Evolutionary conservation across 129 eudicot genomes (phyloP).

Genomic region (Lactuca saligna): DNA sequence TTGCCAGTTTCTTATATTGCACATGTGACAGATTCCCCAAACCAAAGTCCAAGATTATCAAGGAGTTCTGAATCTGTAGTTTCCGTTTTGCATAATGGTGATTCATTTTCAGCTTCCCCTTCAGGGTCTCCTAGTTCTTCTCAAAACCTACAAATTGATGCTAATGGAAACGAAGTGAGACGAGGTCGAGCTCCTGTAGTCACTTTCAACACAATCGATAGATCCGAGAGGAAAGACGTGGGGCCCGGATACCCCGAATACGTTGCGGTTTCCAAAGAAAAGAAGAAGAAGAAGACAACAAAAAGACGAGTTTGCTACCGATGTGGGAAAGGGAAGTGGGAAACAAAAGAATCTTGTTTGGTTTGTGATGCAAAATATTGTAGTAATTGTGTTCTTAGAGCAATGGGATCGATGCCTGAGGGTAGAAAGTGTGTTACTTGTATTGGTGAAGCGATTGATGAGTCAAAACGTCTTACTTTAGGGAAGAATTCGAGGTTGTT

Average conservation of each 20-base stretch:
- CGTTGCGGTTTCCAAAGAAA: slow-evolving; percentile 71
- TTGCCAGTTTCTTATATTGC: slow-evolving; percentile 66
- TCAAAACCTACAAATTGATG: slow-evolving; percentile 39
- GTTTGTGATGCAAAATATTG: slow-evolving; percentile 96
- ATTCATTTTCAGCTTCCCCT: slow-evolving; percentile 72
- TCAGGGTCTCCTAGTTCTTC: slow-evolving; percentile 73
- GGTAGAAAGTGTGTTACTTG: slow-evolving; percentile 98
- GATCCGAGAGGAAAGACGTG: slow-evolving; percentile 56
- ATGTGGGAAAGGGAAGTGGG: slow-evolving; percentile 99
- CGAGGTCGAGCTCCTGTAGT: slow-evolving; percentile 76
- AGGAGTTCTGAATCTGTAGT: slow-evolving; percentile 86
- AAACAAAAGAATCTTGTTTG: slow-evolving; percentile 78
- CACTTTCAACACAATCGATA: slow-evolving; percentile 68
- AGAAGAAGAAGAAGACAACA: slow-evolving; percentile 52
- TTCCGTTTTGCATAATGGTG: slow-evolving; percentile 74
- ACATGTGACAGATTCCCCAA: slow-evolving; percentile 40
- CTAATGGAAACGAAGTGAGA: slow-evolving; percentile 51
- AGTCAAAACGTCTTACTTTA: slow-evolving; percentile 64
- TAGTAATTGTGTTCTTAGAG: slow-evolving; percentile 92
- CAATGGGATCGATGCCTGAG: slow-evolving; percentile 99
- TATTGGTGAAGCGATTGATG: slow-evolving; percentile 92
- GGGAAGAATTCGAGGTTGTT: slow-evolving; percentile 87
- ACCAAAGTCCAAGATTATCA: slow-evolving; percentile 70
- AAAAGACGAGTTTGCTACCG: slow-evolving; percentile 60
- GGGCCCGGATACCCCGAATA: slow-evolving; percentile 54